Evolutionary conservation across 2,329 filamentous ascomycete species (phyloP), one percentile per base, ranked within the genome.

Genomic region (Aspergillus uvarum): DNA sequence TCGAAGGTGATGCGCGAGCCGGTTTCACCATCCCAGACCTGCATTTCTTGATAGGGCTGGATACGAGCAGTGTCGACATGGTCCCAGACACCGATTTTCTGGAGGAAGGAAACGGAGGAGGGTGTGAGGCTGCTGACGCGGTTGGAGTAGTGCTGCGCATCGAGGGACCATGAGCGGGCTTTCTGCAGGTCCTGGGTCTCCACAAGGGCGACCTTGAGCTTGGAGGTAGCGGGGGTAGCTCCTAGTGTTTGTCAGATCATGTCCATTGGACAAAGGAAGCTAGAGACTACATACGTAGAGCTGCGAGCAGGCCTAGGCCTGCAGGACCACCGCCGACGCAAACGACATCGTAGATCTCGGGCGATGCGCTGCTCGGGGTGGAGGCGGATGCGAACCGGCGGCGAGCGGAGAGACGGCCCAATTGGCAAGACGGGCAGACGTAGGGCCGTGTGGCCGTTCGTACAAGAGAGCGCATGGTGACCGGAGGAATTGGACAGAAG

Each of bases 11-110:
- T 95, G 67, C 88, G 86, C 38, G 92, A 91, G 60, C 87, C 92
- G 47, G 90, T 91, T 59, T 96, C 86, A 63, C 94, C 96, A 75
- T 99, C 95, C 95, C 96, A 99, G 32, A 98, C 95, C 75, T 96
- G 90, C 95, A 99, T 99, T 69, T 94, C 90, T 61, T 96, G 88
- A 76, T 97, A 99, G 0, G 88, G 85, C 79, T 97, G 93, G 35
- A 95, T 86, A 32, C 95, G 87, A 5, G 85, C 81, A 47, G 82
- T 79, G 66, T 90, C 84, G 62, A 97, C 80, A 71, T 96, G 87
- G 6, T 82, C 72, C 95, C 94, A 98, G 53, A 89, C 92, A 38
- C 94, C 95, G 62, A 96, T 95, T 4, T 84, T 81, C 71, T 91
- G 83, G 64, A 98, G 83, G 70, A 95, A 97, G 3, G 82, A 83